Base-by-base conservation (phyloP, 2,329 filamentous ascomycete genomes). In the Hypoxylon sp. region DNA sequence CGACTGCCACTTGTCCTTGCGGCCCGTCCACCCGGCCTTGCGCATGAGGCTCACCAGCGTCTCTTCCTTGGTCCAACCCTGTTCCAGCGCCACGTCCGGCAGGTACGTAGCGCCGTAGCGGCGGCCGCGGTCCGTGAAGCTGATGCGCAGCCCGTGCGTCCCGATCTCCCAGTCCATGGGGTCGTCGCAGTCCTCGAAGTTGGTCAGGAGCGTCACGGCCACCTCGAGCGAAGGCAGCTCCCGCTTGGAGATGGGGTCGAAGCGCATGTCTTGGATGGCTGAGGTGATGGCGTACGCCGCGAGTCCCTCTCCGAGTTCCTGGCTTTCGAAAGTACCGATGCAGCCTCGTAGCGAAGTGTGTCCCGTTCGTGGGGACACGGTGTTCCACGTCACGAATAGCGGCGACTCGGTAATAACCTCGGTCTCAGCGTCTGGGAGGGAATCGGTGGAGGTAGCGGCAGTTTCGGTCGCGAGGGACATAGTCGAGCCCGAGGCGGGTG, bases 341-440 rank as follows among this genome's bases (percentile, higher is more conserved):
- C 96, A 99, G 65, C 96, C 96, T 65, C 96, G 91, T 45, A 99
- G 87, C 23, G 86, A 87, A 77, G 90, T 90, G 70, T 89, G 82
- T 28, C 89, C 87, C 74, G 79, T 73, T 11, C 75, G 76, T 21
- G 83, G 79, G 6, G 87, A 89, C 60, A 93, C 74, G 0, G 88
- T 93, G 82, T 98, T 97, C 94, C 95, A 98, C 6, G 94, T 97
- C 50, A 99, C 93, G 78, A 98, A 98, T 41, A 98, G 86, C 0
- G 95, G 95, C 68, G 90, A 89, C 45, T 87, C 85, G 63, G 80
- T 80, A 73, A 80, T 76, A 67, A 71, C 38, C 38, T 43, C 53
- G 38, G 71, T 38, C 50, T 71, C 65, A 36, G 74, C 63, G 63
- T 74, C 75, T 13, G 81, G 75, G 21, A 81, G 78, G 28, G 80